Conservation (phyloP, 2,329 filamentous ascomycete species). For the Apiospora kogelbergensis region DNA sequence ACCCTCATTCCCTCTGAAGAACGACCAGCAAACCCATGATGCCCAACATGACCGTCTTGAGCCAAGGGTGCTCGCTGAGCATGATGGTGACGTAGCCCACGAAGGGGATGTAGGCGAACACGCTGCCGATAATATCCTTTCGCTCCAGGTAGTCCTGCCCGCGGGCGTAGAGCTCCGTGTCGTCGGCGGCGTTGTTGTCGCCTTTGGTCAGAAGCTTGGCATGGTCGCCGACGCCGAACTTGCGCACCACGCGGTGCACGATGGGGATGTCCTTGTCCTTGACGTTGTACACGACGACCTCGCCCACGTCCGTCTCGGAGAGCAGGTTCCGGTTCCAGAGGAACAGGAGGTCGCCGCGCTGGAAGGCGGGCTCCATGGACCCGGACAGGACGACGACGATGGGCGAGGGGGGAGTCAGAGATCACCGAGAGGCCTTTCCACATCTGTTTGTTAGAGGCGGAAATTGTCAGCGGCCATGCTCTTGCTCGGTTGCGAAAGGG, state of each 20-base stretch:
- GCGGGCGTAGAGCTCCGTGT: constrained; percentile 83
- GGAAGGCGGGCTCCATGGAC: constrained; percentile 83
- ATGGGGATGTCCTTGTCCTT: constrained; percentile 95
- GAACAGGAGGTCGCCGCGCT: constrained; percentile 73
- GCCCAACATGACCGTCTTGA: constrained; percentile 92
- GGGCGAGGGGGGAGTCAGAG: constrained; percentile 72
- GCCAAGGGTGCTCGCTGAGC: constrained; percentile 91
- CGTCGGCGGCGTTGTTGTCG: constrained; percentile 93
- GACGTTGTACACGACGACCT: constrained; percentile 73
- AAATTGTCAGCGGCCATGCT: not conserved
- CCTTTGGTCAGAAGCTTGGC: constrained; percentile 91
- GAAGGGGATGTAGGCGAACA: constrained; percentile 88
- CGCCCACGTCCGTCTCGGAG: constrained; percentile 55
- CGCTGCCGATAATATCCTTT: constrained; percentile 89
- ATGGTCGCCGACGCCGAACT: constrained; percentile 59
- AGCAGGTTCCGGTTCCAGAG: constrained; percentile 71
- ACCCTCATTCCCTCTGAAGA: constrained; percentile 75
- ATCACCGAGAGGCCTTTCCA: constrained; percentile 85
- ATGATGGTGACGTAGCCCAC: constrained; percentile 97
- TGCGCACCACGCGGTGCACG: constrained; percentile 86
- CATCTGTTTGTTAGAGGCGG: constrained; percentile 48
- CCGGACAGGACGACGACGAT: constrained; percentile 84
- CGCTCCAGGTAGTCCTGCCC: constrained; percentile 86
- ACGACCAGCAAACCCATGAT: constrained; percentile 95
- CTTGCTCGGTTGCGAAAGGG: not conserved